Conservation (phyloP, 139 green algal species). For the Chlamydomonas sphaeroides region DNA sequence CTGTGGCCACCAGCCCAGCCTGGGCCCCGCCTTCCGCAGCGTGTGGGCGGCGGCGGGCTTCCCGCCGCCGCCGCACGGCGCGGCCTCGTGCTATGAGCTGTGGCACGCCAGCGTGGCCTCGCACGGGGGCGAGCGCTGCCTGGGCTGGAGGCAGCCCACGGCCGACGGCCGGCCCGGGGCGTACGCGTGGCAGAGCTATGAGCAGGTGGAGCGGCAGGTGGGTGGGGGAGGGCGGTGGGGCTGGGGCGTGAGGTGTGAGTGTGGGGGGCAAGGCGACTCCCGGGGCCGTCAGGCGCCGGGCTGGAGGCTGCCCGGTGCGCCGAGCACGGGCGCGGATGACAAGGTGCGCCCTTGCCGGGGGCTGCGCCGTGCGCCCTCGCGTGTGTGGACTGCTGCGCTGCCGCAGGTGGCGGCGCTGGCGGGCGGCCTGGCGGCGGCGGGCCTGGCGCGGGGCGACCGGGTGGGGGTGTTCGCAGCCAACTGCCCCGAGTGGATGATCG, state of each 20-base stretch:
- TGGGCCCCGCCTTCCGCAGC: slow-evolving; percentile 33
- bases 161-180: slow-evolving; percentile 35
- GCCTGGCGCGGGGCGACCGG: slow-evolving; percentile 26
- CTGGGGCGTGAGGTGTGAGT: not conserved
- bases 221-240: not conserved
- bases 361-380: too few species aligned
- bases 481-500: slow-evolving; percentile 73
- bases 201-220: slow-evolving; percentile 26
- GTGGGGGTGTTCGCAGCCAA: slow-evolving; percentile 63
- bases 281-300: too few species aligned
- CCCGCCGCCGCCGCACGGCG: not conserved
- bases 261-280: not conserved
- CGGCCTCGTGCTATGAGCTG: slow-evolving; percentile 50
- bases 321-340: not conserved
- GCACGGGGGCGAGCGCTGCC: slow-evolving; percentile 10
- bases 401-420: slow-evolving; percentile 21
- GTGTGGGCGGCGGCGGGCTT: not conserved
- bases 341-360: not conserved
- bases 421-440: slow-evolving; percentile 41
- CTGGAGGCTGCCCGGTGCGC: too few species aligned
- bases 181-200: slow-evolving; percentile 45
- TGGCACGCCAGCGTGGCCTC: slow-evolving; percentile 17
- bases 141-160: slow-evolving; percentile 25
- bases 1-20: too few species aligned
- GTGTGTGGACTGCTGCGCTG: too few species aligned